These are phyloP conservation scores for Davidsoniella eucalypti DNA, from an alignment of 2,329 filamentous ascomycete genomes.

Conservation along the genomic window DNA sequence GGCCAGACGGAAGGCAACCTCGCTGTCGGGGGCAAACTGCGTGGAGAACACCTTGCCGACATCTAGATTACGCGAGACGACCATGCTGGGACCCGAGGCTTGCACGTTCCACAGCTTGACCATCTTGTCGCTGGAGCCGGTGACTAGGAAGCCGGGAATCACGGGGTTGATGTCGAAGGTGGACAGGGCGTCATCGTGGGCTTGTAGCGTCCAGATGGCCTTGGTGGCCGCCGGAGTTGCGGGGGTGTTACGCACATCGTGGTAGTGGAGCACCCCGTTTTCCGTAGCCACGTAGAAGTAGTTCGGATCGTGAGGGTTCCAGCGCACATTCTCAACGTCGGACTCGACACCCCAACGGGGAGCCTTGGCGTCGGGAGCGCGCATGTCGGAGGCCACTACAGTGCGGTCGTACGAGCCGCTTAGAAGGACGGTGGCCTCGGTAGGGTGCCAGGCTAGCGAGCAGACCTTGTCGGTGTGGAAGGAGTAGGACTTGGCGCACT, in stretches of 20 bases:
- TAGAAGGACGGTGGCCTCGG: slow-evolving; percentile 72
- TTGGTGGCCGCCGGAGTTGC: slow-evolving; percentile 59
- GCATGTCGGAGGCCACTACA: slow-evolving; percentile 89
- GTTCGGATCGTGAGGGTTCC: slow-evolving; percentile 86
- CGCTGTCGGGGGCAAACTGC: slow-evolving; percentile 72
- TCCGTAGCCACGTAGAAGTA: slow-evolving; percentile 94
- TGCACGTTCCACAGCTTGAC: slow-evolving; percentile 95
- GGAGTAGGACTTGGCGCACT: slow-evolving; percentile 86
- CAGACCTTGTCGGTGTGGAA: slow-evolving; percentile 98
- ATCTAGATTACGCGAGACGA: slow-evolving; percentile 79
- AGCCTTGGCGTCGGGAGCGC: slow-evolving; percentile 66
- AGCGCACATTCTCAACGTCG: slow-evolving; percentile 82
- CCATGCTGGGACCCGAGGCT: slow-evolving; percentile 66
- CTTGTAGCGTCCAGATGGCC: slow-evolving; percentile 85
- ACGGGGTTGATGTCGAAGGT: slow-evolving; percentile 82
- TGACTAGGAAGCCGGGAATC: slow-evolving; percentile 85
- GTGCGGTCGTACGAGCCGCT: slow-evolving; percentile 93
- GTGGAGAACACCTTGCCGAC: slow-evolving; percentile 91
- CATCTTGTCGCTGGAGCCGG: slow-evolving; percentile 82
- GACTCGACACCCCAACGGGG: slow-evolving; percentile 87
- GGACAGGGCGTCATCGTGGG: slow-evolving; percentile 82
- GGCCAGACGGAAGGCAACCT: slow-evolving; percentile 81
- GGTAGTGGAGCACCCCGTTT: slow-evolving; percentile 78
- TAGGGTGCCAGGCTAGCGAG: slow-evolving; percentile 82
- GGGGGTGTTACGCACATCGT: slow-evolving; percentile 67